Percentiles rank a stretch among this genome's conserved stretches.
phyloP scores from a whole-genome alignment of 176 grass and related monocot species.

The Eremochloa ophiuroides region DNA sequence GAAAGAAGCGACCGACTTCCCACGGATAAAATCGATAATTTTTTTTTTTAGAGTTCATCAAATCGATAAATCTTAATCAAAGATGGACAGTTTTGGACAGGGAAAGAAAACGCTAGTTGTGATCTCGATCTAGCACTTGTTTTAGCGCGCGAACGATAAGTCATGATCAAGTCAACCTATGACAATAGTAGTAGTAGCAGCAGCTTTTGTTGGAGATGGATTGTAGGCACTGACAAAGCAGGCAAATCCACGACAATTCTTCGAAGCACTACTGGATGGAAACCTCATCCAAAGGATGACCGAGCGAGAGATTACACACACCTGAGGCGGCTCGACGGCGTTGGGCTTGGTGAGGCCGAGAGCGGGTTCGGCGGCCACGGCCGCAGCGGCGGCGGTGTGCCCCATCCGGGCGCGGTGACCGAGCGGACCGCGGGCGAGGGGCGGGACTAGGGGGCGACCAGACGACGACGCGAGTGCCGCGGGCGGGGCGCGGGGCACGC shows the following conservation, averaged over 20 bases:
- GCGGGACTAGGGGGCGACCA: background rate
- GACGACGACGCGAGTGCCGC: constrained; percentile 13
- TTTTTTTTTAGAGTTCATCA: too few species aligned
- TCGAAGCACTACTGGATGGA: background rate
- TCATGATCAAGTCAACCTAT: constrained; percentile 14
- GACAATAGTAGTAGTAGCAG: background rate
- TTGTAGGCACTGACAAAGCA: constrained; percentile 4
- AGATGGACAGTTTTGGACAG: background rate
- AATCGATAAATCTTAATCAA: background rate
- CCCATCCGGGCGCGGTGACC: constrained; percentile 63
- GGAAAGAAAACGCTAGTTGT: background rate
- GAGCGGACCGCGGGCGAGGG: background rate
- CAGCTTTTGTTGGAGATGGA: background rate
- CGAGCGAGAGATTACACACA: background rate
- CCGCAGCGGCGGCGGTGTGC: constrained; percentile 44
- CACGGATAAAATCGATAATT: background rate
- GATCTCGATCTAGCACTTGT: constrained; percentile 27
- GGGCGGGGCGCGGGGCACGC: background rate
- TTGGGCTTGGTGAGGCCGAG: constrained; percentile 83
- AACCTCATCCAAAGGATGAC: background rate
- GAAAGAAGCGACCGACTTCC: background rate
- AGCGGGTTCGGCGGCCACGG: constrained; percentile 23
- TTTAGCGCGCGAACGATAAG: background rate
- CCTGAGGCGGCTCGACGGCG: constrained; percentile 72
- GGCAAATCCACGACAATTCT: background rate